Base-by-base conservation (phyloP, 2,329 filamentous ascomycete species). In the Lasiodiplodia gonubiensis region DNA sequence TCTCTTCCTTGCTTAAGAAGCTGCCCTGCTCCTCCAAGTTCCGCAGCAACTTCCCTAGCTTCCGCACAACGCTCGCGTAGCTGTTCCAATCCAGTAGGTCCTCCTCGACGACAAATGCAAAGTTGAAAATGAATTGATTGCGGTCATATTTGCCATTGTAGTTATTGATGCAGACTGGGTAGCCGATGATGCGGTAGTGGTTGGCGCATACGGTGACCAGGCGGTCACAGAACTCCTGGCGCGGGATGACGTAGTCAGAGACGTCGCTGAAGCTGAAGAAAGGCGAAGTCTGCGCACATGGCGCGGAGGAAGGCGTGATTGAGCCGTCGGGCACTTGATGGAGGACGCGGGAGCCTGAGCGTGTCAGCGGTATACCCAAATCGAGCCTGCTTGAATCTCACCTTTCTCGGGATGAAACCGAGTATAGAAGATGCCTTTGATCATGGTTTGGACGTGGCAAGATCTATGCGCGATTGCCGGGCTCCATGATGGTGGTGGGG, bases 51-150 rank as follows among this genome's bases (percentile, higher is more conserved):
- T 90, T 86, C 2, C 94, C 95, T 61, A 98, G 84, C 73, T 97
- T 92, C 71, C 91, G 85, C 65, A 97, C 93, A 37, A 98, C 92
- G 70, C 89, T 90, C 78, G 94, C 92, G 77, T 93, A 97, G 39
- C 90, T 90, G 59, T 87, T 87, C 77, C 91, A 91, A 75, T 96
- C 92, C 4, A 77, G 77, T 16, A 86, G 83, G 39, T 86, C 83
- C 67, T 89, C 86, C 61, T 91, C 87, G 60, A 97, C 84, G 33
- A 97, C 90, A 53, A 98, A 84, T 68, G 93, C 93, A 76, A 98
- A 97, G 79, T 98, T 98, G 87, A 98, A 99, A 76, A 97, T 97
- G 83, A 97, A 98, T 79, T 97, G 92, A 80, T 97, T 97, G 68
- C 95, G 90, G 75, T 91, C 88, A 76, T 98, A 97, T 72, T 90